Conservation (phyloP, 2,329 filamentous ascomycete genomes). For the Fusarium veterinarium region DNA sequence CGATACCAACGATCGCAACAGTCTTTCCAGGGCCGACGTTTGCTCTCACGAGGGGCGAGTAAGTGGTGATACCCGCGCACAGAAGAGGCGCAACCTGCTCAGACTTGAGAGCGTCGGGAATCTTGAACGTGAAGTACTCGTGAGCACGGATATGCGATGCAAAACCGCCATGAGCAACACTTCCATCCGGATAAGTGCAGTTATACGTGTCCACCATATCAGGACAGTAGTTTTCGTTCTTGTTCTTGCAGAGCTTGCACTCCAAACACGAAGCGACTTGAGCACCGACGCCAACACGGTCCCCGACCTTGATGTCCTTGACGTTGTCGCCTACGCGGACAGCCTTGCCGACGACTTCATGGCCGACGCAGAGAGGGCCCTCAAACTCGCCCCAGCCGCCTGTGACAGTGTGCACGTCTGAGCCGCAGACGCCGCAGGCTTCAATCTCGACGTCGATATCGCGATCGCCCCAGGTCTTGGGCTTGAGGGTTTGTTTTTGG, state of each 20-base stretch:
- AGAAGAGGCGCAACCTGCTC: slow-evolving; percentile 74
- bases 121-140: slow-evolving; percentile 69
- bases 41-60: slow-evolving; percentile 73
- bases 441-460: slow-evolving; percentile 74
- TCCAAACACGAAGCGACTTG: slow-evolving; percentile 38
- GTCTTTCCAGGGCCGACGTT: slow-evolving; percentile 76
- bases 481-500: slow-evolving; percentile 57
- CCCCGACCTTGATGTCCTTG: slow-evolving; percentile 67
- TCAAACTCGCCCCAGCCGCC: slow-evolving; percentile 58
- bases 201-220: slow-evolving; percentile 68
- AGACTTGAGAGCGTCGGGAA: slow-evolving; percentile 63
- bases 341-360: slow-evolving; percentile 72
- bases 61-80: slow-evolving; percentile 82
- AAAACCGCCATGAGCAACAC: slow-evolving; percentile 73
- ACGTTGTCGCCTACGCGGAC: slow-evolving; percentile 63
- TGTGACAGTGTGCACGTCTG: slow-evolving; percentile 65
- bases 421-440: slow-evolving; percentile 75
- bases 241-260: slow-evolving; percentile 58
- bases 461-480: slow-evolving; percentile 73
- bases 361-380: slow-evolving; percentile 67
- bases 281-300: slow-evolving; percentile 63
- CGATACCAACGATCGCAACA: slow-evolving; percentile 76
- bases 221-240: slow-evolving; percentile 72
- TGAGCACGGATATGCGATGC: slow-evolving; percentile 61
- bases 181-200: slow-evolving; percentile 66